These are phyloP conservation scores for Baorangia bicolor DNA, from an alignment of 768 basidiomycete genomes.

Conservation along the genomic window DNA sequence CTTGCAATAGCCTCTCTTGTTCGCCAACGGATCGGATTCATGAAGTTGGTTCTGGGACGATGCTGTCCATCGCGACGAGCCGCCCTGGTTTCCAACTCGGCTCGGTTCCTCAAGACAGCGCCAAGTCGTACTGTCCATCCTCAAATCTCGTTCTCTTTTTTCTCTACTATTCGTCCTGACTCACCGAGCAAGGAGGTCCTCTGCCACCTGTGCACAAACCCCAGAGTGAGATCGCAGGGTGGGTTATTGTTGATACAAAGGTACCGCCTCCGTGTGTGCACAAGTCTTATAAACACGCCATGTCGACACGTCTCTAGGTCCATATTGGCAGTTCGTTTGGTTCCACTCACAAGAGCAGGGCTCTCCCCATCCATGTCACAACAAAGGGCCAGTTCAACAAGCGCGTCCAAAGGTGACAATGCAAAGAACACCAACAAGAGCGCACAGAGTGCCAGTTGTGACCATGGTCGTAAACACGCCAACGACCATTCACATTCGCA, in stretches of 20 bases:
- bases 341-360: background rate
- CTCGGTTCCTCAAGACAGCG: conserved; percentile 3
- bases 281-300: conserved; percentile 4
- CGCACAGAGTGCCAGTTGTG: conserved; percentile 27
- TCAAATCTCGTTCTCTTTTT: background rate
- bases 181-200: background rate
- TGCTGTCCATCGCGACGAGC: conserved; percentile 9
- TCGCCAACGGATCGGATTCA: conserved; percentile 2
- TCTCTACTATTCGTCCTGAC: background rate
- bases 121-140: background rate
- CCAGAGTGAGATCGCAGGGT: background rate
- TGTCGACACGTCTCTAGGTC: conserved; percentile 19
- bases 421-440: conserved; percentile 26
- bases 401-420: conserved; percentile 19
- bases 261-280: background rate
- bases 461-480: conserved; percentile 35
- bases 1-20: background rate
- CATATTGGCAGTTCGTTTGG: background rate
- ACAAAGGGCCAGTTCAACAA: conserved; percentile 19
- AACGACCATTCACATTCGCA: conserved; percentile 54
- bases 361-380: conserved; percentile 21
- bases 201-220: background rate
- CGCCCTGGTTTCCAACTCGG: conserved; percentile 14
- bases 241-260: conserved; percentile 12
- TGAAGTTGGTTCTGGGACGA: conserved; percentile 16